Percentiles rank a stretch among this genome's conserved stretches.
These are phyloP conservation scores for Papilionanthe hybrid DNA, from an alignment of 116 monocot species.

Conservation along the genomic window DNA sequence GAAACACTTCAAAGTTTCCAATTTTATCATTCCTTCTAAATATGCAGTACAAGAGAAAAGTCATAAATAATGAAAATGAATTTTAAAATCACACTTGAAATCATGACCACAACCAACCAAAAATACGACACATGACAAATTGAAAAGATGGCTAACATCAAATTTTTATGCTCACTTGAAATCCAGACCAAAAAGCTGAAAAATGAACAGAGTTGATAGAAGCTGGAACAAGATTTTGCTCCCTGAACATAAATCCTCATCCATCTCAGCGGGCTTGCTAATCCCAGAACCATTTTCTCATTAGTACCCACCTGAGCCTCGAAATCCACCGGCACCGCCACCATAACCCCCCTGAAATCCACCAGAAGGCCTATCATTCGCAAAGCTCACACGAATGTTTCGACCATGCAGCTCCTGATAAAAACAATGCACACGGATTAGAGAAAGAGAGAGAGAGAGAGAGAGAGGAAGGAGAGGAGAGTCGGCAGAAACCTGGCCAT, in stretches of 20 bases:
- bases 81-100: too few species aligned
- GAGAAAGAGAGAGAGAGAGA: background rate
- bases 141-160: too few species aligned
- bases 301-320: slow-evolving; percentile 6
- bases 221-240: background rate
- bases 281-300: background rate
- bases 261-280: background rate
- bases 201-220: background rate
- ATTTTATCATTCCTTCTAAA: too few species aligned
- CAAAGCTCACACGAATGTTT: slow-evolving; percentile 33
- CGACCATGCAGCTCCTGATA: slow-evolving; percentile 33
- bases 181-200: too few species aligned
- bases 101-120: too few species aligned
- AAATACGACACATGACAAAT: too few species aligned
- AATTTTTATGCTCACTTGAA: too few species aligned
- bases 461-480: background rate
- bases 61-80: too few species aligned
- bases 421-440: background rate
- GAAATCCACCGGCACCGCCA: slow-evolving; percentile 17
- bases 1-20: too few species aligned
- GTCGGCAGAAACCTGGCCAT: slow-evolving; percentile 30
- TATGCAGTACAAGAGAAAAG: too few species aligned
- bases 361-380: slow-evolving; percentile 32
- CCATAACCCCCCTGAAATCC: slow-evolving; percentile 23
- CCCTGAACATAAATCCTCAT: background rate